A percentile compares a stretch with the other conserved stretches of the same genome.
Evolutionary conservation across 1,284 basidiomycete species (phyloP).

Genomic region (Cutaneotrichosporon sp.): DNA sequence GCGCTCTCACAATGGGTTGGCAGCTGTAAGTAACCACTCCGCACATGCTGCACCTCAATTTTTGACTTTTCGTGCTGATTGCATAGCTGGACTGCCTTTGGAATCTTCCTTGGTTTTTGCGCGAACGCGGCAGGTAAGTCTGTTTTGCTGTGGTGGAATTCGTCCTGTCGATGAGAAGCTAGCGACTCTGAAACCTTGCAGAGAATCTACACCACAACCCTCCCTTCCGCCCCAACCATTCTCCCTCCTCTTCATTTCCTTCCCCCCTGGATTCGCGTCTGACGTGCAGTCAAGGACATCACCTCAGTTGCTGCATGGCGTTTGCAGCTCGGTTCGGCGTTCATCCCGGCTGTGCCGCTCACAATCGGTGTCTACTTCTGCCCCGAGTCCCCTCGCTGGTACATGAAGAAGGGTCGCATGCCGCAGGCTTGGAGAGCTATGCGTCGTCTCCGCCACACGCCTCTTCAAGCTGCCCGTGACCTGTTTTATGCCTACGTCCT

Average conservation of each 20-base stretch:
- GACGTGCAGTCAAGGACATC: constrained; percentile 22
- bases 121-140: neutral
- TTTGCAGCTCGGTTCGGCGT: constrained; percentile 49
- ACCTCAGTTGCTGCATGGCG: constrained; percentile 43
- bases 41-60: no score
- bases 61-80: no score
- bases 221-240: no score
- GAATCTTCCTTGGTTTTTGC: constrained; percentile 31
- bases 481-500: constrained; percentile 59
- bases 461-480: constrained; percentile 67
- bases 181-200: no score
- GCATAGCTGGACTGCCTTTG: constrained; percentile 9
- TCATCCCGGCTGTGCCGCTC: constrained; percentile 44
- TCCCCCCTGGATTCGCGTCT: no score
- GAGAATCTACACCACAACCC: no score
- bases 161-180: no score
- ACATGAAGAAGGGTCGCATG: constrained; percentile 50
- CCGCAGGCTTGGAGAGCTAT: constrained; percentile 61
- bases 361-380: constrained; percentile 10
- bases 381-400: constrained; percentile 34
- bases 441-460: constrained; percentile 58
- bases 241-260: no score
- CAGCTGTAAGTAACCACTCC: constrained; percentile 14
- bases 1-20: constrained; percentile 51
- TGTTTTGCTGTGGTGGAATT: no score